Evolutionary conservation across 805 yeast genomes (phyloP), one percentile per base, ranked within the genome.

Genomic region (Blastobotrys muscicola): DNA sequence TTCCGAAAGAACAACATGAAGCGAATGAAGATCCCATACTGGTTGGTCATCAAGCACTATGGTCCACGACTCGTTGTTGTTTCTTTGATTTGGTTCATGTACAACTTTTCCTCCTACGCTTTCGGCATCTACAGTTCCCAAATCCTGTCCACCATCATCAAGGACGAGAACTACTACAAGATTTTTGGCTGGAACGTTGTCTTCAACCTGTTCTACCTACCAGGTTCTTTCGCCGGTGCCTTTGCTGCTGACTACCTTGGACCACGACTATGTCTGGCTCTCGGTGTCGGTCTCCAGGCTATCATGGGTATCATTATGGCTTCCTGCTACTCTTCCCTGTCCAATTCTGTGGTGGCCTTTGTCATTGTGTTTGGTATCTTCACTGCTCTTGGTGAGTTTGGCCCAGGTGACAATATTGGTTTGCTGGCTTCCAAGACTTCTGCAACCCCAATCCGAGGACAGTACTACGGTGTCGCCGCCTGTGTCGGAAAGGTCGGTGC

Each of bases 401-500:
- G 95, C 29, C 87, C 94, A 8, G 97, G 96, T 66, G 85, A 85
- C 64, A 85, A 83, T 65, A 80, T 82, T 59, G 95, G 95, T 51
- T 65, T 83, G 46, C 69, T 87, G 48, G 92, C 95, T 12, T 74
- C 95, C 33, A 86, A 87, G 64, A 80, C 94, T 3, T 74, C 80
- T 40, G 82, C 95, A 36, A 80, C 95, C 6, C 80, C 94, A 14
- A 73, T 86, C 44, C 79, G 96, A 68, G 96, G 95, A 47, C 82
- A 82, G 52, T 83, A 82, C 64, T 87, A 86, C 58, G 90, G 92
- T 54, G 71, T 87, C 52, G 87, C 92, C 33, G 95, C 96, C 42
- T 95, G 95, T 15, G 56, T 80, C 41, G 96, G 95, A 58, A 87
- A 87, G 61, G 69, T 85, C 45, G 96, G 96, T 58, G 96, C 95